Evolutionary conservation across 2,329 filamentous ascomycete genomes (phyloP), one percentile per base, ranked within the genome.

Genomic region (Botryotinia narcissicola): DNA sequence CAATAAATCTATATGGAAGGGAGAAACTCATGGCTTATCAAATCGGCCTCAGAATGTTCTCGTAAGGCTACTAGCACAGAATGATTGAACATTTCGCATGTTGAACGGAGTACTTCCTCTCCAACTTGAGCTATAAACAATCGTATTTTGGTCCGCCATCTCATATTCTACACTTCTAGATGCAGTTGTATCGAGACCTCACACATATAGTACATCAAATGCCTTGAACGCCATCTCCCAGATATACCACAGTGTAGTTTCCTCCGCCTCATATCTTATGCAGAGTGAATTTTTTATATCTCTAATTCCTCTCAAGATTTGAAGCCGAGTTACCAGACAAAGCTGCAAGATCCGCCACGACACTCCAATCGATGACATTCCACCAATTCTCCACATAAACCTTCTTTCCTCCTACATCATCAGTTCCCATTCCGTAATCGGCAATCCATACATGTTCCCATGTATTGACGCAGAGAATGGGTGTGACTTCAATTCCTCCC

Each of bases 371-470:
- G 77, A 99, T 91, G 71, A 85, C 86, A 69, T 93, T 84, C 96
- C 96, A 99, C 95, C 95, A 98, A 60, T 87, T 86, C 81, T 92
- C 88, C 71, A 95, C 86, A 82, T 89, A 99, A 70, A 85, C 83
- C 71, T 86, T 85, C 89, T 98, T 99, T 68, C 93, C 94, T 62
- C 85, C 86, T 73, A 91, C 82, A 8, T 91, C 91, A 59, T 82
- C 82, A 2, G 73, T 72, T 16, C 86, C 86, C 44, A 90, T 81
- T 70, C 89, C 89, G 83, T 93, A 98, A 82, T 98, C 94, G 72
- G 89, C 88, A 82, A 98, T 84, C 89, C 93, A 99, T 14, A 92
- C 91, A 83, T 98, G 96, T 85, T 98, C 92, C 96, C 96, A 99
- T 8, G 94, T 97, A 84, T 94, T 98, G 74, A 98, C 88, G 81